Percentiles rank a stretch among this genome's conserved stretches.
phyloP scores from a whole-genome alignment of 495 filamentous ascomycete genomes.

The Lasiosphaeris hirsuta region DNA sequence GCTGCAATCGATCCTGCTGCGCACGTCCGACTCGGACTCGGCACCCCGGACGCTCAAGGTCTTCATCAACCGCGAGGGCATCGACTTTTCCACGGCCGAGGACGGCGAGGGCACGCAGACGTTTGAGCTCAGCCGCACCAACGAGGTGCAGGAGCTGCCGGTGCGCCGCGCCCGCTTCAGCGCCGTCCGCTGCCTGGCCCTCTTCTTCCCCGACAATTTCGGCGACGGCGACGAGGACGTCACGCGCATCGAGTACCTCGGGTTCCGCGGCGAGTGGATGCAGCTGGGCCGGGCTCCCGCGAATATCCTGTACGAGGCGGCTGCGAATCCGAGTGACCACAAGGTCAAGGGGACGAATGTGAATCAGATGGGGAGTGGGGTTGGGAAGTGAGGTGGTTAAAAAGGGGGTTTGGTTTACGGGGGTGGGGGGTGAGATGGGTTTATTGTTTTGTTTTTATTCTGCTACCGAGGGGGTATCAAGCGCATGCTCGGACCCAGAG shows the following conservation, averaged over 20 bases:
- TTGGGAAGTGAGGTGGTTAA: conserved; percentile 26
- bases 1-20: conserved; percentile 81
- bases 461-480: neutral
- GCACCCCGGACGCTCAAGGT: conserved; percentile 83
- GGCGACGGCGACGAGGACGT: conserved; percentile 67
- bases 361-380: conserved; percentile 46
- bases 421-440: conserved; percentile 9
- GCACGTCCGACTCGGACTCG: conserved; percentile 63
- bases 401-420: conserved; percentile 13
- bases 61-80: conserved; percentile 76
- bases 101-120: conserved; percentile 70
- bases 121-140: conserved; percentile 73
- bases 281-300: conserved; percentile 76
- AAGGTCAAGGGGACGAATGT: conserved; percentile 45
- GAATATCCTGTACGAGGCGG: conserved; percentile 87
- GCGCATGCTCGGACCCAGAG: neutral
- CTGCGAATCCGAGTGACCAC: conserved; percentile 88
- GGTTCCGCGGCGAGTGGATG: conserved; percentile 92
- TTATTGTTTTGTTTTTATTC: neutral
- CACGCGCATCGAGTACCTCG: conserved; percentile 76
- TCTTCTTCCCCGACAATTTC: conserved; percentile 83
- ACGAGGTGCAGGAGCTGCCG: conserved; percentile 78
- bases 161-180: conserved; percentile 84
- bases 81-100: conserved; percentile 76
- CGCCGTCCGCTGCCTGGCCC: conserved; percentile 65